Evolutionary conservation across 768 basidiomycete genomes (phyloP), one percentile per base, ranked within the genome.

Genomic region (Calocybe gangraenosa): DNA sequence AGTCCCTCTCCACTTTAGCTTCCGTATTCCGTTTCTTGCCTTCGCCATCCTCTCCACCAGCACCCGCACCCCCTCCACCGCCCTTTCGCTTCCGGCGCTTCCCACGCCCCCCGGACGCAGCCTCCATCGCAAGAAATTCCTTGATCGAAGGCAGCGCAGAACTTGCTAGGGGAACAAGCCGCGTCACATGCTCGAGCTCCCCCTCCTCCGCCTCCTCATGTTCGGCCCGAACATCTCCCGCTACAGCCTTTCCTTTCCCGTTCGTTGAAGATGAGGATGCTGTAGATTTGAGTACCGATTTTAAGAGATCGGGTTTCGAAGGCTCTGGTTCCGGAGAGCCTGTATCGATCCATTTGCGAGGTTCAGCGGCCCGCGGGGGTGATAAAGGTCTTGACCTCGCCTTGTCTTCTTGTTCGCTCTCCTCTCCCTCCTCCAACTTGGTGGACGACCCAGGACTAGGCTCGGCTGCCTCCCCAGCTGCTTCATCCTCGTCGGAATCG

Each of bases 61-160:
- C 69, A 15, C 64, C 65, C 20, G 64, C 68, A 10, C 63, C 63
- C 19, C 57, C 65, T 44, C 68, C 69, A 15, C 65, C 65, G 32
- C 57, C 66, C 56, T 78, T 81, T 54, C 78, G 73, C 51, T 85
- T 82, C 51, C 72, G 78, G 51, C 83, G 73, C 60, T 90, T 89
- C 44, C 83, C 78, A 11, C 72, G 71, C 47, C 76, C 79, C 3
- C 76, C 78, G 4, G 51, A 46, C 14, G 75, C 78, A 13, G 78
- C 84, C 31, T 92, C 87, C 70, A 87, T 78, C 5, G 82, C 85
- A 31, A 97, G 67, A 48, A 96, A 74, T 21, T 90, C 87, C 40
- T 79, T 78, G 61, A 95, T 87, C 13, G 89, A 92, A 25, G 90
- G 88, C 14, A 94, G 56, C 6, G 80, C 76, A 18, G 90, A 91